Evolutionary conservation across 23 red algal species (phyloP), one percentile per base, ranked within the genome.

Genomic region (Agarophyton chilense): DNA sequence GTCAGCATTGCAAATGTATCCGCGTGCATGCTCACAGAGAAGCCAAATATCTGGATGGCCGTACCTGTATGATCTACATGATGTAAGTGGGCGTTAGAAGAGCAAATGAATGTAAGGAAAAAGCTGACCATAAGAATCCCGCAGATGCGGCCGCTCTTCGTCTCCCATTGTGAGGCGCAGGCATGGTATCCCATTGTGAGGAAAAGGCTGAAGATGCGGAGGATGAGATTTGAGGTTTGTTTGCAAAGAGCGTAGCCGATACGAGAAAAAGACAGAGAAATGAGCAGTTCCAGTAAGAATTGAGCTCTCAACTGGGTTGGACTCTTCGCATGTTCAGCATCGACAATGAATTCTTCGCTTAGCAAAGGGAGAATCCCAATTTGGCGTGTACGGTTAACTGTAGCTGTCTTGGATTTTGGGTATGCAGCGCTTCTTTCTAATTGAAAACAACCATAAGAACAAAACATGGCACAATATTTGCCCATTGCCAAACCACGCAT

Each of bases 61-160:
- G 71, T 84, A 84, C 81, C 81, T 84, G 81, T 84, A 28, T 84
- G 81, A 64, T 84, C 81, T 1, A 84, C 81, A 71, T 84, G 81
- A 61, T 66, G 63, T 22, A 84, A 26, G 52, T 84, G 81, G 34
- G 57, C 81, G 19, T 84, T 64, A 6, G 39, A 51, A n/a, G 14
- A n/a, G n/a, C 6, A 32, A 10, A 53, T 10, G 26, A 55, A 25
- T 14, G 42, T 35, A 35, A 78, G 18, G 19, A 55, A 16, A 51
- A 61, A 61, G 22, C 56, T 26, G 1, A 24, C 56, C 9, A 61
- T 19, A 61, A 61, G 5, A 25, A 61, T 26, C 6, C 21, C 9
- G 9, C 25, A 2, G 24, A 61, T 29, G 25, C 24, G 29, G 56
- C 56, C 29, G 21, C 22, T 11, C 29, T 8, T 31, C 24, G 10